Evolutionary conservation across 75 land plant genomes (phyloP).

Genomic region (Selaginella moellendorffii): DNA sequence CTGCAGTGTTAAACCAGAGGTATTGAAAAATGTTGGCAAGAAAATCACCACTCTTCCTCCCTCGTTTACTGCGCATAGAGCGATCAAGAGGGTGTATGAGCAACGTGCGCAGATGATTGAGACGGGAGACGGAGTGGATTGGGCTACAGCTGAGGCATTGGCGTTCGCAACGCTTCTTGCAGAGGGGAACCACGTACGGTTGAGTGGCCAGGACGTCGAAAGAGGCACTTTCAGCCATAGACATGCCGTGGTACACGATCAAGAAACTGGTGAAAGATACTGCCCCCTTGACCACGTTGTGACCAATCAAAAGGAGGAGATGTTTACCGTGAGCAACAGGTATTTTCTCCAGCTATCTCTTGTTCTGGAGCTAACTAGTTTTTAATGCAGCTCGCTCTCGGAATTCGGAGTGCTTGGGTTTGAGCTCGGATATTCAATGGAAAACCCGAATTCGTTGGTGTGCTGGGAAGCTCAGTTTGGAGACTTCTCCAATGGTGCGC

Average conservation of each 20-base stretch:
- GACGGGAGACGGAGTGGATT: slow-evolving; percentile 79
- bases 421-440: slow-evolving; percentile 98
- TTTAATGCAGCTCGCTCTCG: slow-evolving; percentile 64
- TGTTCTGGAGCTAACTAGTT: neutral
- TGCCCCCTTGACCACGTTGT: slow-evolving; percentile 76
- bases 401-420: slow-evolving; percentile 96
- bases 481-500: slow-evolving; percentile 93
- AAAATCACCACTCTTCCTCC: slow-evolving; percentile 71
- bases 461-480: slow-evolving; percentile 99
- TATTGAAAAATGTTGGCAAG: slow-evolving; percentile 77
- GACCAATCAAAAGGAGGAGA: slow-evolving; percentile 63
- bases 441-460: slow-evolving; percentile 78
- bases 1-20: too few relatives aligned
- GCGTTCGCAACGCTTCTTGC: slow-evolving; percentile 86
- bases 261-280: slow-evolving; percentile 66
- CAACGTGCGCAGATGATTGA: too few relatives aligned
- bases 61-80: slow-evolving; percentile 68
- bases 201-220: slow-evolving; percentile 98
- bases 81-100: too few relatives aligned
- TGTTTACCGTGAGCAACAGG: slow-evolving; percentile 99
- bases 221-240: slow-evolving; percentile 98
- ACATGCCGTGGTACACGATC: slow-evolving; percentile 85
- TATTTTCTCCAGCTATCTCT: slow-evolving; percentile 12
- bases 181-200: slow-evolving; percentile 91
- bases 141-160: slow-evolving; percentile 94